Conservation (phyloP, 2,329 filamentous ascomycete genomes). For the Phyllosticta citriasiana region DNA sequence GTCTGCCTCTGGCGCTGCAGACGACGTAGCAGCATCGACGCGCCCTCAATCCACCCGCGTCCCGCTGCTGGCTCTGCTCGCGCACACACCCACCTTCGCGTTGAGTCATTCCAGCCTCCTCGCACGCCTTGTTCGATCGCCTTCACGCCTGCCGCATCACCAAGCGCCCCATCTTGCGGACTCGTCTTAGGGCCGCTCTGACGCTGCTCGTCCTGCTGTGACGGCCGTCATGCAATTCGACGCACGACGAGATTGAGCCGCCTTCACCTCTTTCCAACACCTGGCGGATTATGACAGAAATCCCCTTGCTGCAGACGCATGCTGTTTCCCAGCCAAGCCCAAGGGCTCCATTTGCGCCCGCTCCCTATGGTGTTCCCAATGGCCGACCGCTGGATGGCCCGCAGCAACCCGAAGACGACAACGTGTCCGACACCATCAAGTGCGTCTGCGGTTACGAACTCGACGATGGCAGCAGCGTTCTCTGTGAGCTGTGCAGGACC, state of each 20-base stretch:
- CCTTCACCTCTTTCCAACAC: constrained; percentile 14
- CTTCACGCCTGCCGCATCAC: background rate
- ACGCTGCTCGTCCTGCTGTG: constrained; percentile 16
- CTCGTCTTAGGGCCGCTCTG: constrained; percentile 1
- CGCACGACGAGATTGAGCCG: constrained; percentile 26
- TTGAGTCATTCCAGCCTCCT: constrained; percentile 2
- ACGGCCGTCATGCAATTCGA: constrained; percentile 34
- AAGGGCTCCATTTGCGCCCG: constrained; percentile 20
- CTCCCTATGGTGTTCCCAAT: constrained; percentile 25
- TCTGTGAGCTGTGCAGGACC: constrained; percentile 89
- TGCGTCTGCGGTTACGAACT: constrained; percentile 91
- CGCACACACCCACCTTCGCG: constrained; percentile 5
- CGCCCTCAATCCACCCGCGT: background rate
- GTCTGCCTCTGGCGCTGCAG: background rate
- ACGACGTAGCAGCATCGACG: background rate
- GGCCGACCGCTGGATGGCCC: constrained; percentile 25
- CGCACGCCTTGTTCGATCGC: constrained; percentile 6
- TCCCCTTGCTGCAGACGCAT: constrained; percentile 31
- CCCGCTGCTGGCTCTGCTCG: background rate
- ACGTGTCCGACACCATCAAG: constrained; percentile 90
- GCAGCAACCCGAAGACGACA: constrained; percentile 42
- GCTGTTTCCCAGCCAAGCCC: constrained; percentile 33
- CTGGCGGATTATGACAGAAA: constrained; percentile 28
- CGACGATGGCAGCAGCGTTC: constrained; percentile 96
- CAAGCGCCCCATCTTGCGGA: constrained; percentile 2